Percentiles rank a stretch among this genome's conserved stretches.
Conservation (phyloP, 768 basidiomycete genomes). For the Lactarius indigo region DNA sequence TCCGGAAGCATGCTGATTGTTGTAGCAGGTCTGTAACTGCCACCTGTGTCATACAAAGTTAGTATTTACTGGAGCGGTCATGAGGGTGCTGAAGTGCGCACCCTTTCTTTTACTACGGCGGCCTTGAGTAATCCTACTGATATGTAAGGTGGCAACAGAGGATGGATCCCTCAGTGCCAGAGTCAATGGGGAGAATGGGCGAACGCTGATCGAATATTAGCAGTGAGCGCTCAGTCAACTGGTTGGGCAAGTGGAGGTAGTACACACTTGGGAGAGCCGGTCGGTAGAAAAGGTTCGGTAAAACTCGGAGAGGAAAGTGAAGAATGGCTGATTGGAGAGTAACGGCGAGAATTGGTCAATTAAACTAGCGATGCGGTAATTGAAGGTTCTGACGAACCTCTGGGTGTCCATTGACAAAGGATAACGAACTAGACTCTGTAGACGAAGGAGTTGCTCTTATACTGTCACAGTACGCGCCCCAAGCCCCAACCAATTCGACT, state of each 20-base stretch:
- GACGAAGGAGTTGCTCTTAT: background rate
- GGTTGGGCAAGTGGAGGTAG: conserved; percentile 35
- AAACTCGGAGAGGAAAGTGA: conserved; percentile 46
- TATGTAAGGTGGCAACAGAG: background rate
- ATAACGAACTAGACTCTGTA: background rate
- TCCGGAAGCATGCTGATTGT: background rate
- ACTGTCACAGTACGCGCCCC: too few species aligned
- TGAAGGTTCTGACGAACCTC: conserved; percentile 28
- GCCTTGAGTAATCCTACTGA: background rate
- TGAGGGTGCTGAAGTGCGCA: background rate
- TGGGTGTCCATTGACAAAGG: background rate
- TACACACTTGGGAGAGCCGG: background rate
- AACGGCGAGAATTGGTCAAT: conserved; percentile 39
- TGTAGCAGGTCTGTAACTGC: background rate
- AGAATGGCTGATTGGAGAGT: conserved; percentile 58
- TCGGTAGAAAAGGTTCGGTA: background rate
- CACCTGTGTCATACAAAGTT: background rate
- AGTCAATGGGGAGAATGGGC: background rate
- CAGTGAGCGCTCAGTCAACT: conserved; percentile 36
- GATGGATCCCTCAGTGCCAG: background rate
- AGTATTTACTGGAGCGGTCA: background rate
- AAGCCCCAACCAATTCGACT: too few species aligned
- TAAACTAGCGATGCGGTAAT: conserved; percentile 14
- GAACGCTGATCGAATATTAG: background rate
- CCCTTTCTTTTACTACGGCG: background rate